These are phyloP conservation scores for Salmacisia buchloeana DNA, from an alignment of 1,284 basidiomycete genomes.

Conservation along the genomic window DNA sequence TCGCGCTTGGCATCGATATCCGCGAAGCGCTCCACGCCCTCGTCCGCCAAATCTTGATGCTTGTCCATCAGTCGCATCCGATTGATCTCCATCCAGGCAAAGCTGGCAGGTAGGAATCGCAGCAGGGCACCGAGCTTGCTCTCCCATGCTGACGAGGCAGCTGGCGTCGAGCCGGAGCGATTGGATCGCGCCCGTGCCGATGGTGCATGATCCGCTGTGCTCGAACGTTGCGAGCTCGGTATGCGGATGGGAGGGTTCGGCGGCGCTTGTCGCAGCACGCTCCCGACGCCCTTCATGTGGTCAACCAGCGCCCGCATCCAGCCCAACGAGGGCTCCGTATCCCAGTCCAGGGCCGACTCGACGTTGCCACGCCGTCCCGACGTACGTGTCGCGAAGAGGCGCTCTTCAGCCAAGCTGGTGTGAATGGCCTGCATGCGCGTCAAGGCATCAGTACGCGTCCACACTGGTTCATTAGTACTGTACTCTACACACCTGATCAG, in stretches of 20 bases:
- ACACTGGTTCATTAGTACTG: too few relatives aligned
- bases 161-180: background rate
- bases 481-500: background rate
- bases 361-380: too few relatives aligned
- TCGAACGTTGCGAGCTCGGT: background rate
- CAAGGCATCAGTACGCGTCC: too few relatives aligned
- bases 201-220: too few relatives aligned
- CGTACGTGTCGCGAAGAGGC: too few relatives aligned
- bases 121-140: background rate
- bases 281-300: background rate
- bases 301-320: background rate
- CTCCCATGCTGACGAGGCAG: background rate
- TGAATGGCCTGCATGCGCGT: background rate
- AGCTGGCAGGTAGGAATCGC: background rate
- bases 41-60: background rate
- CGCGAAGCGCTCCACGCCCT: background rate
- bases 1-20: constrained; percentile 6
- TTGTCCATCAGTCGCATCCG: background rate
- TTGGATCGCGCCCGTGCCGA: too few relatives aligned
- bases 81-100: constrained; percentile 2
- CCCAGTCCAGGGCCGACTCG: constrained; percentile 1
- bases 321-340: background rate
- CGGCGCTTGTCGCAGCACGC: background rate
- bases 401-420: background rate
- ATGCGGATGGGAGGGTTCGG: background rate